Base-by-base conservation (phyloP, 1,139 yeast genomes). In the Pichia sp. region DNA sequence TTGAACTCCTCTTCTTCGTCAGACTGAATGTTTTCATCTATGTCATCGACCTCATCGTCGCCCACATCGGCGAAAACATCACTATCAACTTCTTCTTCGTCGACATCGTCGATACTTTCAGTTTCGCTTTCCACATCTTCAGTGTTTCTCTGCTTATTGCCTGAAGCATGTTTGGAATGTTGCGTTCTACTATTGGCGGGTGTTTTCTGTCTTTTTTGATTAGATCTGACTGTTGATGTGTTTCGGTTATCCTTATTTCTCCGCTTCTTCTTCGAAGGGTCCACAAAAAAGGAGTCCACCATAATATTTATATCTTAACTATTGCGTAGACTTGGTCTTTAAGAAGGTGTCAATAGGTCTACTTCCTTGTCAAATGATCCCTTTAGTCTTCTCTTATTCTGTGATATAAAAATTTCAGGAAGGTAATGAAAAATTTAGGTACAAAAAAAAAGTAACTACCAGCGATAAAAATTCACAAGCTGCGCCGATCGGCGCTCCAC, bases 1-100 rank as follows among this genome's bases (percentile, higher is more conserved):
- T 75, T 82, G 62, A 83, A 83, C 63, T 85, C 93, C 63, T 84
- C 91, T 51, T 84, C 92, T 7, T 86, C 81, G 14, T 80, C 82
- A 52, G 75, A 76, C 46, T 75, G 80, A 46, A 74, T 80, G 8
- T 20, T 74, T 6, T 69, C 76, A 17, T 63, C 72, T 1, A 55
- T 67, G 20, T 62, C 67, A 27, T 66, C 71, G 7, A 27, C 34
- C 38, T 66, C 71, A 17, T 72, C 73, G 34, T 73, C 75, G 27
- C 72, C 74, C 9, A 50, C 47, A 44, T 52, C 58, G 16, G 71
- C 78, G 58, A 74, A 70, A 30, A 64, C 62, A 46, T 63, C 73
- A 47, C 73, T 73, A 33, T 75, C 73, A 30, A 71, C 73, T 52
- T 76, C 80, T 55, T 75, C 80, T 60, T 78, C 80, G 44, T 66